A percentile compares a stretch with the other conserved stretches of the same genome.
phyloP scores from a whole-genome alignment of 306 rosid genomes.

The Acacia confusa region DNA sequence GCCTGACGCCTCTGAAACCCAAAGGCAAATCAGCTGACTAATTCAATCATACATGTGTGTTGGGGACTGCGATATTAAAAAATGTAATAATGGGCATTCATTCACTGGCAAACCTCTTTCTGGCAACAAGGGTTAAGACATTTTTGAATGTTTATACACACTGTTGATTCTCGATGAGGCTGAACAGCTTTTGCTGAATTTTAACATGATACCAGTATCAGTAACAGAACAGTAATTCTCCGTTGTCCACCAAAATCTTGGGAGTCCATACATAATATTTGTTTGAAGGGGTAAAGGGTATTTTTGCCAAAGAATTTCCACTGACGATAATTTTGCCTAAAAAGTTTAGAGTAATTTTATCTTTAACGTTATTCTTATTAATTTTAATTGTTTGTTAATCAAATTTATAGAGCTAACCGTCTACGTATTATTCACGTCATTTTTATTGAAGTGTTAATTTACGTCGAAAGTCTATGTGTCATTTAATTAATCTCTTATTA shows the following conservation, averaged over 20 bases:
- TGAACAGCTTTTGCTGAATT: background rate
- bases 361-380: too few species aligned
- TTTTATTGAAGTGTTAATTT: too few species aligned
- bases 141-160: background rate
- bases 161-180: background rate
- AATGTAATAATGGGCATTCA: background rate
- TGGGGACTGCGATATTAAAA: background rate
- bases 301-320: too few species aligned
- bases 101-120: background rate
- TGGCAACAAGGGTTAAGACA: background rate
- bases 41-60: conserved; percentile 24
- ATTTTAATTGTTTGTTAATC: too few species aligned
- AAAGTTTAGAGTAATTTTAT: too few species aligned
- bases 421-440: accelerated
- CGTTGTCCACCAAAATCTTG: background rate
- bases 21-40: conserved; percentile 23
- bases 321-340: too few species aligned
- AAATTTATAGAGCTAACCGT: too few species aligned
- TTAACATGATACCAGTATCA: background rate
- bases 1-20: background rate
- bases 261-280: background rate
- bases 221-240: background rate
- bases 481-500: too few species aligned
- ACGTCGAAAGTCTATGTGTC: too few species aligned
- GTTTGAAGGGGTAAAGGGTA: too few species aligned